Evolutionary conservation across 768 basidiomycete genomes (phyloP).

Genomic region (Sistotremastrum niveocremeum): DNA sequence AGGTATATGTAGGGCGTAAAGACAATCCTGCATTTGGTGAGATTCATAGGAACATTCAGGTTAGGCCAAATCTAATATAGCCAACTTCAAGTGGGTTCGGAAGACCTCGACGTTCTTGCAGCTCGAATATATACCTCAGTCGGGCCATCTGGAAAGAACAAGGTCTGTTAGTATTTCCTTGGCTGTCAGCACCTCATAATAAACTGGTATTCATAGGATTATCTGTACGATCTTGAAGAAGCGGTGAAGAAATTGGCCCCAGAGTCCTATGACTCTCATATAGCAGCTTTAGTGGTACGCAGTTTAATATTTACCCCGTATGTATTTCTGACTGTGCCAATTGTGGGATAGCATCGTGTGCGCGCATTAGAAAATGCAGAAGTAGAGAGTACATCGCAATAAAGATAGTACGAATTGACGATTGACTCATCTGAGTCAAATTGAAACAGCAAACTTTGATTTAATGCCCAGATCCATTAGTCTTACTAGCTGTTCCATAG

Average conservation of each 20-base stretch:
- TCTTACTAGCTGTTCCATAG: not conserved
- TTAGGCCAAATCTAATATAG: not conserved
- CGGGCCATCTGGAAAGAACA: constrained; percentile 86
- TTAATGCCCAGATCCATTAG: too few relatives aligned
- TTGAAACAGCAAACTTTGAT: too few relatives aligned
- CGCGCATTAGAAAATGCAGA: not conserved
- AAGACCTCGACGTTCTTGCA: constrained; percentile 59
- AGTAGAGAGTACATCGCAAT: not conserved
- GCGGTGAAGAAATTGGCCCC: constrained; percentile 66
- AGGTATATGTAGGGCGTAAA: constrained; percentile 55
- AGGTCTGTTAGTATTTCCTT: too few relatives aligned
- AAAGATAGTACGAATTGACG: too few relatives aligned
- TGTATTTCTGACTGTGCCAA: too few relatives aligned
- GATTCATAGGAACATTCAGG: too few relatives aligned
- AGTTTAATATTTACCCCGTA: too few relatives aligned
- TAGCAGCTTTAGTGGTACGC: constrained; percentile 63
- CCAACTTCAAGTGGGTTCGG: constrained; percentile 53
- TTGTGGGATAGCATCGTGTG: too few relatives aligned
- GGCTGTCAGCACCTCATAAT: too few relatives aligned
- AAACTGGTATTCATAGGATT: too few relatives aligned
- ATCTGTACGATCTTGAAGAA: constrained; percentile 64
- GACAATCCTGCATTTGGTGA: constrained; percentile 84
- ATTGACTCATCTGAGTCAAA: too few relatives aligned
- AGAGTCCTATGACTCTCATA: constrained; percentile 59
- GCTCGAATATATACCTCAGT: constrained; percentile 55